phyloP scores from a whole-genome alignment of 2,329 filamentous ascomycete species.

The Phaeomoniella chlamydospora region DNA sequence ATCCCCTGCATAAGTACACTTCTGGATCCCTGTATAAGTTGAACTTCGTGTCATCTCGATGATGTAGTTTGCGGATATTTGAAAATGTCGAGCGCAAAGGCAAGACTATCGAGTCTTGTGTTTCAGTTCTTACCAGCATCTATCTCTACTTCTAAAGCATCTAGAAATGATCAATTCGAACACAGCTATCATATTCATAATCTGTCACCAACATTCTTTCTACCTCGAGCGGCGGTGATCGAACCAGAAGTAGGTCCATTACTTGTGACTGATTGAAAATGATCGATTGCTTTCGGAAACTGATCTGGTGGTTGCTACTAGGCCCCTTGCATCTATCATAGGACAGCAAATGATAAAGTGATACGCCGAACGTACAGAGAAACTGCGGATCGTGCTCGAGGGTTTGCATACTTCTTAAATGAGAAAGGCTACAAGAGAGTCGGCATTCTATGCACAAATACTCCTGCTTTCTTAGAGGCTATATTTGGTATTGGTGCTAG shows the following conservation, averaged over 20 bases:
- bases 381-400: slow-evolving; percentile 71
- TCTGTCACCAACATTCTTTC: slow-evolving; percentile 75
- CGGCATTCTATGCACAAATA: slow-evolving; percentile 81
- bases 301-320: slow-evolving; percentile 10
- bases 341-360: slow-evolving; percentile 61
- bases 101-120: slow-evolving; percentile 15
- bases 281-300: neutral
- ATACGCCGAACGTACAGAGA: slow-evolving; percentile 67
- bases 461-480: slow-evolving; percentile 80
- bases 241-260: slow-evolving; percentile 52
- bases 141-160: slow-evolving; percentile 10
- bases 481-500: slow-evolving; percentile 79
- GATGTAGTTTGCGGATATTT: no score
- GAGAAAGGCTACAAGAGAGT: slow-evolving; percentile 62
- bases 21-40: no score
- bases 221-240: slow-evolving; percentile 72
- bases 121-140: slow-evolving; percentile 16
- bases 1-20: no score
- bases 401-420: slow-evolving; percentile 74
- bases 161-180: slow-evolving; percentile 14
- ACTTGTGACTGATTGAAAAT: neutral
- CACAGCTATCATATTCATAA: slow-evolving; percentile 50
- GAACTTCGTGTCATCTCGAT: no score
- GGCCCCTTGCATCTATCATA: slow-evolving; percentile 72
- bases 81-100: slow-evolving; percentile 15